These are phyloP conservation scores for Lichenothelia convexa DNA, from an alignment of 495 filamentous ascomycete genomes.

Conservation along the genomic window DNA sequence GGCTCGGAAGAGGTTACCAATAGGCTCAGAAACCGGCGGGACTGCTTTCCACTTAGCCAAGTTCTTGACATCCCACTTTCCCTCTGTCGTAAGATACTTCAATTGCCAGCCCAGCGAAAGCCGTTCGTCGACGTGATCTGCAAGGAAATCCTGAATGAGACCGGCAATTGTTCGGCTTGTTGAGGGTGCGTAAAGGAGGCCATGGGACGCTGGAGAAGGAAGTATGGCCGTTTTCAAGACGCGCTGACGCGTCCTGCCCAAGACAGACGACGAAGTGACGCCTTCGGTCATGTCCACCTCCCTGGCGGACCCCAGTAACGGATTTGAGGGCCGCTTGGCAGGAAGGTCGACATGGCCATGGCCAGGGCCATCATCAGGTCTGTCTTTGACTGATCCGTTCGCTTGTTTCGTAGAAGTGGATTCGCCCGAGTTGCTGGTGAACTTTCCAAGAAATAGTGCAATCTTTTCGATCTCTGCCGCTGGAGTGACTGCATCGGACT, in stretches of 20 bases:
- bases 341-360: slow-evolving; percentile 23
- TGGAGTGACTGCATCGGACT: slow-evolving; percentile 55
- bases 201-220: slow-evolving; percentile 65
- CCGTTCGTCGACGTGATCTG: slow-evolving; percentile 52
- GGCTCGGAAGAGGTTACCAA: slow-evolving; percentile 58
- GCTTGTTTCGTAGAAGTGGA: slow-evolving; percentile 24
- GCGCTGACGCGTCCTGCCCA: slow-evolving; percentile 18
- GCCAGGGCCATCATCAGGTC: no score
- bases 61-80: slow-evolving; percentile 98
- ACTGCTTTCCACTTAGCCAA: slow-evolving; percentile 77
- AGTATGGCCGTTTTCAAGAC: slow-evolving; percentile 53
- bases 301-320: slow-evolving; percentile 9
- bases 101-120: slow-evolving; percentile 80
- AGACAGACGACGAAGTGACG: background rate
- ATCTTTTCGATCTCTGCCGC: slow-evolving; percentile 55
- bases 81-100: slow-evolving; percentile 63
- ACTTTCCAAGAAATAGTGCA: slow-evolving; percentile 32
- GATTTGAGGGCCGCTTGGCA: slow-evolving; percentile 7
- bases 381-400: no score
- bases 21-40: slow-evolving; percentile 54
- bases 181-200: slow-evolving; percentile 60
- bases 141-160: slow-evolving; percentile 65
- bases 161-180: slow-evolving; percentile 61
- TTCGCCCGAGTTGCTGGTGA: slow-evolving; percentile 7
- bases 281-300: slow-evolving; percentile 5